These are phyloP conservation scores for Mrakia gelida DNA, from an alignment of 768 basidiomycete species.

Conservation along the genomic window DNA sequence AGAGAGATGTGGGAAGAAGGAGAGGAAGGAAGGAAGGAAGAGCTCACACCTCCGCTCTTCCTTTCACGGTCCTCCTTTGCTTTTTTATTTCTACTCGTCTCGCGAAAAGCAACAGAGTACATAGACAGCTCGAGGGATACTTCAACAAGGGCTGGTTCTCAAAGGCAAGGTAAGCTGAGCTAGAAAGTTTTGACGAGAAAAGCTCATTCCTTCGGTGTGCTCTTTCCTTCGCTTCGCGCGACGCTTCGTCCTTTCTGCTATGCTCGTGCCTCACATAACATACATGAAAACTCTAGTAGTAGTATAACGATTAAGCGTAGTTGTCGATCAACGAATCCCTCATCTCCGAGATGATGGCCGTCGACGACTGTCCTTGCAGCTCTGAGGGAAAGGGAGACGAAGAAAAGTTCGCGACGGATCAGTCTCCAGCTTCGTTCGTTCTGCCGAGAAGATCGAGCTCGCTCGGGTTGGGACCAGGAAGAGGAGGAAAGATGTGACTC, in stretches of 20 bases:
- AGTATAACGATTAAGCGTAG: background rate
- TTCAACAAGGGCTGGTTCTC: no score
- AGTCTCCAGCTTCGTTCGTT: no score
- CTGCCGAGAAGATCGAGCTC: background rate
- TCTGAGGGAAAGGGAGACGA: conserved; percentile 49
- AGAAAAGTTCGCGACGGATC: background rate
- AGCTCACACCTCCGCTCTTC: background rate
- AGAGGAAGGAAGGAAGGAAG: background rate
- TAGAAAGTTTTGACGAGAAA: no score
- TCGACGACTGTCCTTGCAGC: conserved; percentile 75
- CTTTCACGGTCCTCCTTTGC: background rate
- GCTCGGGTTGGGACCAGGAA: background rate
- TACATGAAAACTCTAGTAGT: background rate
- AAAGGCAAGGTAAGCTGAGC: no score
- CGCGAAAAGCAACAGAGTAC: no score
- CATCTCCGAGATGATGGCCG: conserved; percentile 85
- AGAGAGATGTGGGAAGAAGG: background rate
- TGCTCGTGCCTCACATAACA: background rate
- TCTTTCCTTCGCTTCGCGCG: background rate
- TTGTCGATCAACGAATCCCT: conserved; percentile 75
- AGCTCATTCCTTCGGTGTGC: no score
- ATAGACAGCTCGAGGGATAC: no score
- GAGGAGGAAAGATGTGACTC: conserved; percentile 44
- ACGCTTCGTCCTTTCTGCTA: background rate
- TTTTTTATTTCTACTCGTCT: background rate